Evolutionary conservation across 176 grass and related monocot species (phyloP).

Genomic region (Panicum miliaceum): DNA sequence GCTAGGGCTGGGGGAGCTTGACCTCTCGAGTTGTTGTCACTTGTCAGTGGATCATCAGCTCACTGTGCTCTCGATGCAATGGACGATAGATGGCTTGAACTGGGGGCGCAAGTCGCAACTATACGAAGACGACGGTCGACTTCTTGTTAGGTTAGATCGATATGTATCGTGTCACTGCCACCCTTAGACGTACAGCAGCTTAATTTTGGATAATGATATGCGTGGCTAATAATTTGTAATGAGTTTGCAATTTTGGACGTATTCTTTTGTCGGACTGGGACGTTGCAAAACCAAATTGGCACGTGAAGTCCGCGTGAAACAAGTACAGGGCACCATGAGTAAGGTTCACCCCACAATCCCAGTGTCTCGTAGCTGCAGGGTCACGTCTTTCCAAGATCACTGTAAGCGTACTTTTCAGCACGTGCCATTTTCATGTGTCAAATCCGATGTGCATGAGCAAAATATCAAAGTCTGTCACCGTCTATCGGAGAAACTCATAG

Average conservation of each 20-base stretch:
- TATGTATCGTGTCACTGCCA: too few species aligned
- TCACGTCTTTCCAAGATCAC: neutral
- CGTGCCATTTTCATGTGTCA: neutral
- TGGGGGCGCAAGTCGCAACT: too few species aligned
- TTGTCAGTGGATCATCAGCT: neutral
- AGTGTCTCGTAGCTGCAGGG: neutral
- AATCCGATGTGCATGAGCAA: neutral
- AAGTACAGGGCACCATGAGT: neutral
- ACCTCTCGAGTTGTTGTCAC: neutral
- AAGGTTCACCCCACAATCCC: neutral
- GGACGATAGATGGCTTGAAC: neutral
- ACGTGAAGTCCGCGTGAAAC: conserved; percentile 8
- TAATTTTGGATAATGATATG: neutral
- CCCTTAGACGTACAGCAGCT: too few species aligned
- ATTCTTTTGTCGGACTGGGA: neutral
- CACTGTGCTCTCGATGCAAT: neutral
- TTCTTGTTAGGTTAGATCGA: too few species aligned
- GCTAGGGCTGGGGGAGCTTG: neutral
- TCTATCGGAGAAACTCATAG: too few species aligned
- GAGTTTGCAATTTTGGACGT: neutral
- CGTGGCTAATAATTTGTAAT: neutral
- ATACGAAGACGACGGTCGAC: too few species aligned
- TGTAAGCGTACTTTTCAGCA: neutral
- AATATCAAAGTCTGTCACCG: too few species aligned
- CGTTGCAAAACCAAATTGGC: neutral